Conservation (phyloP, 2,329 filamentous ascomycete species). For the Pseudogymnoascus sp. region DNA sequence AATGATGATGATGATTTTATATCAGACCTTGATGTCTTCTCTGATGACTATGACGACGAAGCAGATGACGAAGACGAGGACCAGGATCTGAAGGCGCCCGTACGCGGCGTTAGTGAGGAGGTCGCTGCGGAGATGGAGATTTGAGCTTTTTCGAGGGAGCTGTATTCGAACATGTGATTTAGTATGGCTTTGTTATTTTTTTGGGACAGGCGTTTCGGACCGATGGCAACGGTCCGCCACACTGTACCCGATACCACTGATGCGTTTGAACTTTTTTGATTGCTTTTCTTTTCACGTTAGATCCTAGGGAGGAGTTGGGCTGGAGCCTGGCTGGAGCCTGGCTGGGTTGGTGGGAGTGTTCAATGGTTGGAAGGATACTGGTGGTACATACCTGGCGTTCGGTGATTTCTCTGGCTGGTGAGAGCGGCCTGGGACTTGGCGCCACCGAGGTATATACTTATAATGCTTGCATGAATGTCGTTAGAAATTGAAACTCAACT, state of each 20-base stretch:
- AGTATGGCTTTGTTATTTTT: background rate
- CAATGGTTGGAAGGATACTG: background rate
- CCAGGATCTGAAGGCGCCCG: conserved; percentile 21
- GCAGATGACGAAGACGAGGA: conserved; percentile 20
- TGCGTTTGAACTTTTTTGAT: background rate
- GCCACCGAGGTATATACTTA: conserved; percentile 6
- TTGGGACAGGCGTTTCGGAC: conserved; percentile 10
- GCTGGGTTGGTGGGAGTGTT: background rate
- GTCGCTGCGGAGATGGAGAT: conserved; percentile 58
- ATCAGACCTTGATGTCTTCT: conserved; percentile 41
- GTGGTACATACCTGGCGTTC: conserved; percentile 4
- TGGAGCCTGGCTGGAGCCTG: conserved; percentile 9
- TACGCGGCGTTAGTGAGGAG: conserved; percentile 54
- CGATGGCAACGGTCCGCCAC: conserved; percentile 10
- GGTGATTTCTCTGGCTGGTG: conserved; percentile 7
- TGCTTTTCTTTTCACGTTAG: conserved; percentile 1
- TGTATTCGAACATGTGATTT: conserved; percentile 8
- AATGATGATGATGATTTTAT: conserved; percentile 41
- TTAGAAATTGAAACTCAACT: conserved; percentile 5
- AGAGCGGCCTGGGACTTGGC: conserved; percentile 2
- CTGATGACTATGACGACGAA: conserved; percentile 24
- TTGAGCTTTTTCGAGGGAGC: background rate
- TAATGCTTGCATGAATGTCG: background rate
- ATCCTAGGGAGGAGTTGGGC: conserved; percentile 3
- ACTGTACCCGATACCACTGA: conserved; percentile 8